phyloP scores from a whole-genome alignment of 768 basidiomycete species.

The Amanita muscaria region DNA sequence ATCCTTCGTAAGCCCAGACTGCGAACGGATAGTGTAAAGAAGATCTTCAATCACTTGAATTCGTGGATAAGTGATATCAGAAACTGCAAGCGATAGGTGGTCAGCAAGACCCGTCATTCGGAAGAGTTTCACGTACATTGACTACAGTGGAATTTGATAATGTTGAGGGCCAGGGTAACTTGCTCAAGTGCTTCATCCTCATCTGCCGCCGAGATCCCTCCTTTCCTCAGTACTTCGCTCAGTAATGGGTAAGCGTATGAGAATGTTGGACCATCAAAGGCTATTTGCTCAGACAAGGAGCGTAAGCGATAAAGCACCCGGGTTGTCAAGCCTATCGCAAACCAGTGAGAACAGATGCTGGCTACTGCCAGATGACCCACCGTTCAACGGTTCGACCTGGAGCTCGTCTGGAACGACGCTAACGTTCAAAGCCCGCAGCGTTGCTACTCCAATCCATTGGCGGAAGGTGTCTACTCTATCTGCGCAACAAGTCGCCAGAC shows the following conservation, averaged over 20 bases:
- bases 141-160: conserved; percentile 61
- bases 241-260: conserved; percentile 74
- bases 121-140: conserved; percentile 48
- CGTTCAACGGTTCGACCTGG: conserved; percentile 58
- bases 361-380: conserved; percentile 26
- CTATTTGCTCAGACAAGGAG: conserved; percentile 68
- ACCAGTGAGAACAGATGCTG: conserved; percentile 3
- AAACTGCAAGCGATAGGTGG: conserved; percentile 40
- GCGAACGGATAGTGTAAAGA: conserved; percentile 61
- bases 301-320: conserved; percentile 83
- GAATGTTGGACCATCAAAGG: conserved; percentile 83
- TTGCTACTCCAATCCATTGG: conserved; percentile 76
- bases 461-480: conserved; percentile 62
- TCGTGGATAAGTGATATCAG: conserved; percentile 66
- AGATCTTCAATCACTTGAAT: conserved; percentile 58
- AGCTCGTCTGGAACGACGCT: conserved; percentile 63
- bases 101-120: neutral
- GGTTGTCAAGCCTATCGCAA: conserved; percentile 54
- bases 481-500: conserved; percentile 63
- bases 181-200: conserved; percentile 75
- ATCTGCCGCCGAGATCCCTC: conserved; percentile 57
- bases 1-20: conserved; percentile 77
- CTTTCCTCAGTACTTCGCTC: conserved; percentile 53
- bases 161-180: conserved; percentile 61
- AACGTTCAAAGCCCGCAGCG: conserved; percentile 63